Evolutionary conservation across 176 grass and related monocot genomes (phyloP), one percentile per base, ranked within the genome.

Genomic region (Typha latifolia): DNA sequence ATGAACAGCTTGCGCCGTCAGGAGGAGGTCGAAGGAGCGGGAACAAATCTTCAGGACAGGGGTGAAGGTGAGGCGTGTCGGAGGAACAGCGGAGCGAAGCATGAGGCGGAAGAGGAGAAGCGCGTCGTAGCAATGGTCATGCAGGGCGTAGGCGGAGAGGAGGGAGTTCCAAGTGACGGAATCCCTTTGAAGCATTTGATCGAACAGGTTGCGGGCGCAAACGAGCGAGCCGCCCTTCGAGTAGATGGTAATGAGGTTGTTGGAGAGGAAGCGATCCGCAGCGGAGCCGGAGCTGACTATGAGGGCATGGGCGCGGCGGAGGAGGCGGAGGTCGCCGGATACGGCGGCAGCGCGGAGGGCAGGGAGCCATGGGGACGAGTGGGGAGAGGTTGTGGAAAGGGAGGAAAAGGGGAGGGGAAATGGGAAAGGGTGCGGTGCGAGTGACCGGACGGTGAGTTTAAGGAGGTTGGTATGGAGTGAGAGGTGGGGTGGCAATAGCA

Each of bases 221-320:
- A 19, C 12, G 19, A 75, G 73, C 18, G 31, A 75, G 20, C 73
- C 63, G 19, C 49, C 47, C 26, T 67, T 59, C 63, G 73, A 34
- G 31, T 75, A 75, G 63, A 66, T 57, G 19, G 49, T n/a, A 2
- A 67, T 59, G 49, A 75, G 73, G 50, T 75, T 75, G 73, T 75
- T 75, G 51, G 50, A 49, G 63, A 75, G 62, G 63, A 75, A 67
- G 3, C 73, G 63, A 14, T 75, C 63, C 31, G 18, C 1, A 18
- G 32, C 4, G 0, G 51, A 49, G 8, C 73, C 64, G 14, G 64
- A 76, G 50, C 63, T 57, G 49, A 67, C 1, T 49, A 75, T 56
- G 12, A 51, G 11, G n/a, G 32, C 73, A 19, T 75, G 73, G 29
- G 51, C 13, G 1, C 63, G 63, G 16, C 63, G 63, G 14, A 31